Evolutionary conservation across 2,329 filamentous ascomycete genomes (phyloP).

Genomic region (Thermothelomyces thermophilus): DNA sequence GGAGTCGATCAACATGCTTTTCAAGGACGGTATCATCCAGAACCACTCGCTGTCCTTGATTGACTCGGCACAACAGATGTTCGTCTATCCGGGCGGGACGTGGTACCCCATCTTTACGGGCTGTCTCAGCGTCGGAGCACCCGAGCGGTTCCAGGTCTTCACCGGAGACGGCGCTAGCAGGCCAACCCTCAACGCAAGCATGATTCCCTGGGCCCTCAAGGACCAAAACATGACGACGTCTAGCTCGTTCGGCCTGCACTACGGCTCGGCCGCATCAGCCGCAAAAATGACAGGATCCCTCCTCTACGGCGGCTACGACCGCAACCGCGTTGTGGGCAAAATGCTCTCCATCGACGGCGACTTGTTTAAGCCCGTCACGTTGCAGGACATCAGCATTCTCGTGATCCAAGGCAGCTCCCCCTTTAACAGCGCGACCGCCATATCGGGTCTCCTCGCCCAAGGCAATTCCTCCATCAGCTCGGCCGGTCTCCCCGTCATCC

Average conservation of each 20-base stretch:
- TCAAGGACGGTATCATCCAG: neutral
- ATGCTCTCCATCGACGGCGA: neutral
- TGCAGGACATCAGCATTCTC: neutral
- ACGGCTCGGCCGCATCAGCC: neutral
- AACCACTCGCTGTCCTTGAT: conserved; percentile 3
- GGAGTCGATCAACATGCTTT: neutral
- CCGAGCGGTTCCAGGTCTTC: neutral
- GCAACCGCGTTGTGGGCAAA: neutral
- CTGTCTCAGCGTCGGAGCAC: conserved; percentile 2
- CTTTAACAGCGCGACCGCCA: too few species aligned
- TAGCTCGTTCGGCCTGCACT: conserved; percentile 5
- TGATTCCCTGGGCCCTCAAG: conserved; percentile 6
- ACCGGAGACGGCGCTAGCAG: neutral
- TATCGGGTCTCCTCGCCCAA: neutral
- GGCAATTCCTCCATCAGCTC: neutral
- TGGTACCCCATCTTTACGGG: conserved; percentile 10
- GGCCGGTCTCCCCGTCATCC: neutral
- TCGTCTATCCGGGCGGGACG: neutral
- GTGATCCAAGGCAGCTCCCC: conserved; percentile 8
- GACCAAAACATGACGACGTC: neutral
- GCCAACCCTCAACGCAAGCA: conserved; percentile 1
- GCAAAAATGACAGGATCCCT: conserved; percentile 5
- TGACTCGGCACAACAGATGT: neutral
- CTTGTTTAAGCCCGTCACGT: neutral
- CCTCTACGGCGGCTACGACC: conserved; percentile 11